Conservation (phyloP, 306 rosid species). For the Corylus americana region DNA sequence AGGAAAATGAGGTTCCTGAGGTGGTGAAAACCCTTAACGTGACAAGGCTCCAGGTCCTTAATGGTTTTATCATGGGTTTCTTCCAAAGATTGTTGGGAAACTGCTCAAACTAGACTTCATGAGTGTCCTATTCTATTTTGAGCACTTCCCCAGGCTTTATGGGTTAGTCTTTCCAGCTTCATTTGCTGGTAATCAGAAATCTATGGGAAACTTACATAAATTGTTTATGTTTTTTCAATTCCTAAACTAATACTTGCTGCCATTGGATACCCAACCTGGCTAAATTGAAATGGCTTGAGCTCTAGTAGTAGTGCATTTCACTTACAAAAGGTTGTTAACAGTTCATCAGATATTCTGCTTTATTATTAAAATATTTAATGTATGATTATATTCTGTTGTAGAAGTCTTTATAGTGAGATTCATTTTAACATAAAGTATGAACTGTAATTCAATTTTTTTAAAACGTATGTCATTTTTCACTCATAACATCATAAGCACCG, state of each 20-base stretch:
- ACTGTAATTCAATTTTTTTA: not conserved
- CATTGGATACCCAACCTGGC: not conserved
- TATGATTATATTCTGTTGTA: not conserved
- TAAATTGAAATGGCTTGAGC: not conserved
- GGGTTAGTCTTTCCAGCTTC: not conserved
- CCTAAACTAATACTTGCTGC: not conserved
- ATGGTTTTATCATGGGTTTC: no score
- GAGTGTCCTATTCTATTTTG: no score
- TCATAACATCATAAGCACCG: not conserved
- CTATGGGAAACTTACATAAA: not conserved
- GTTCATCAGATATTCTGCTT: not conserved
- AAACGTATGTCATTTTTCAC: not conserved
- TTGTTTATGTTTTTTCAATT: no score
- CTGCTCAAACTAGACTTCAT: no score
- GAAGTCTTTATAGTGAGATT: not conserved
- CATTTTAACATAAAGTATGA: not conserved
- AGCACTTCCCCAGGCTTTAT: no score
- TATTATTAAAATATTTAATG: not conserved
- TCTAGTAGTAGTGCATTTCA: not conserved
- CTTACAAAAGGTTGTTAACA: not conserved
- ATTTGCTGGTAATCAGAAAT: not conserved
- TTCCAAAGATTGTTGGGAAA: no score
- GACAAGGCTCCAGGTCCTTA: no score
- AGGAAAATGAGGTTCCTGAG: no score
- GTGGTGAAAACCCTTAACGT: no score